Evolutionary conservation across 1,284 basidiomycete species (phyloP), one percentile per base, ranked within the genome.

Genomic region (Microbotryum silenes-acaulis): DNA sequence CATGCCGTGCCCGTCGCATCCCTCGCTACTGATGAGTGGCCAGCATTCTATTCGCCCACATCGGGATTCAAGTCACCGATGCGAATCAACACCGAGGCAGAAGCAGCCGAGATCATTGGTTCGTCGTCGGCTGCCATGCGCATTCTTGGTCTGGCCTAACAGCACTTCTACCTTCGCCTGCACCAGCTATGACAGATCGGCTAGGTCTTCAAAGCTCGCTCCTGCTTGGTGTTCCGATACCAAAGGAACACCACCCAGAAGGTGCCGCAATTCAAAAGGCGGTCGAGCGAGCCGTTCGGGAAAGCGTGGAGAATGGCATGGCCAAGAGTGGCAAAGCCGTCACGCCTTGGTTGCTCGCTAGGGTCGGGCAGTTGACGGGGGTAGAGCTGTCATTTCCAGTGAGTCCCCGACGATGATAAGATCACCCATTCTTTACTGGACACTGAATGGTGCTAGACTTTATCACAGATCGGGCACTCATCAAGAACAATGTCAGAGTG

Each of bases 331-430:
- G 96, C 7, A 97, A 97, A 72, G 88, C 91, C 66, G 92, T 84
- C 12, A 98, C 96, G 1, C 96, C 96, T 4, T 98, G 94, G 94
- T 79, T 99, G 14, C 79, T 99, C 33, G 81, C 82, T 61, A 83
- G 93, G 21, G 87, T 98, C 2, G 82, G 82, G 9, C 86, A 97
- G 74, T 78, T 98, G 52, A 91, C 81, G 47, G 89, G 90, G 4
- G n/a, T n/a, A 79, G 78, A 62, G 90, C 90, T 3, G 77, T 93
- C 56, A 77, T 80, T 48, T 85, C 82, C 69, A 89, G 86, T 88
- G 61, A 73, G 82, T 79, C 46, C 44, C n/a, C 20, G 46, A 47
- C 33, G 45, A 63, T 16, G 64, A 33, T 6, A 23, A 3, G 20
- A 18, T 51, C 16, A 10, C 10, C 51, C 16, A 16, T 8, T 12